A percentile compares a stretch with the other conserved stretches of the same genome.
Evolutionary conservation across 371 early-diverging fungal species (phyloP).

Genomic region (Phascolomyces articulosus): DNA sequence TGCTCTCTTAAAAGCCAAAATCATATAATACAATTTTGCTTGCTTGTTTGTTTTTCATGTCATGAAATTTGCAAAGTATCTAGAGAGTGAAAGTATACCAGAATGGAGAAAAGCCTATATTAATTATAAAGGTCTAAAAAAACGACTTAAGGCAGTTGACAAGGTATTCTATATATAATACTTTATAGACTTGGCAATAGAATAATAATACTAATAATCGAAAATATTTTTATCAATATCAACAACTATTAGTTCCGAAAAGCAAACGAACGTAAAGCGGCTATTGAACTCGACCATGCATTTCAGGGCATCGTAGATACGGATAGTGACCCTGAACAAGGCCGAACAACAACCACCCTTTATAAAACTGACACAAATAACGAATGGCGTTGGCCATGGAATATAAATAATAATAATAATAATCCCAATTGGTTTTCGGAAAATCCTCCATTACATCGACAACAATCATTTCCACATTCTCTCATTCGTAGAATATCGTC

Average conservation of each 20-base stretch:
- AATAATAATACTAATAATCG: too few species aligned
- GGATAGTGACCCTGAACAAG: constrained; percentile 17
- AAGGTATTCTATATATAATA: constrained; percentile 26
- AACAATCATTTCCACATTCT: constrained; percentile 21
- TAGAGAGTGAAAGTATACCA: constrained; percentile 77
- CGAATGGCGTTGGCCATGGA: constrained; percentile 21
- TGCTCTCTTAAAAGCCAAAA: not conserved
- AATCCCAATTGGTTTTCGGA: not conserved
- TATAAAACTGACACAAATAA: constrained; percentile 13
- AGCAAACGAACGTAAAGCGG: constrained; percentile 24
- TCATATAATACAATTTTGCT: not conserved
- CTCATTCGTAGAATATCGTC: constrained; percentile 26
- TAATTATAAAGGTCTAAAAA: constrained; percentile 75
- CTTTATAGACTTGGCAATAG: not conserved
- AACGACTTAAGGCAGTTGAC: constrained; percentile 64
- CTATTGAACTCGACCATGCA: constrained; percentile 26
- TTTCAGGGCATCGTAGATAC: constrained; percentile 19
- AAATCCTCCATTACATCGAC: constrained; percentile 10
- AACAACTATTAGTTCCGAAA: constrained; percentile 20
- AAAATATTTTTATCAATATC: not conserved
- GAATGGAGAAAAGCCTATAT: constrained; percentile 86
- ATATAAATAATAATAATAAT: constrained; percentile 1
- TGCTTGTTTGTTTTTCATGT: not conserved
- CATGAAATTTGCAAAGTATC: constrained; percentile 86
- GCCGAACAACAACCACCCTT: not conserved